Base-by-base conservation (phyloP, 1,284 basidiomycete genomes). In the Tilletia indica region DNA sequence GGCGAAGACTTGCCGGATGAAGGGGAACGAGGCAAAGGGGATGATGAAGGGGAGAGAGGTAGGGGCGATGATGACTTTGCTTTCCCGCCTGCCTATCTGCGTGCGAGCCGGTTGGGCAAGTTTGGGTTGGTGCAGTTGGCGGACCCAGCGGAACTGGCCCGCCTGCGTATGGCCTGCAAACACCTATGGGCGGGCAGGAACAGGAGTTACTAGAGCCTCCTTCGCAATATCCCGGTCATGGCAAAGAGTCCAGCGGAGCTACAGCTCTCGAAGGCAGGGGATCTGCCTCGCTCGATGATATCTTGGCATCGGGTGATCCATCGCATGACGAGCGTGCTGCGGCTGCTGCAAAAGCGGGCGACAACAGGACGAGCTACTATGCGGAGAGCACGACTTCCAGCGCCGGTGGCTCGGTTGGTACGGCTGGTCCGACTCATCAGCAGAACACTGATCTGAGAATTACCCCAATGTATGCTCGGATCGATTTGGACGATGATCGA, bases 1-100 rank as follows among this genome's bases (percentile, higher is more conserved):
- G 80, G 80, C 2, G 80, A 81, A 58, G 80, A 81, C 39, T 49
- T 81, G 66, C 72, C 69, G n/a, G 70, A 71, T n/a, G 61, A 56
- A 14, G 70, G 38, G 4, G 49, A 42, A 4, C 25, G 16, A 25
- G 48, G 11, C 31, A 49, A 34, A 61, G 39, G 39, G 11, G 47
- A 56, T 14, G 61, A 25, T 6, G 66, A n/a, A 34, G 61, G 11
- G 19, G 16, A 63, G 16, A 11, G 51, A 8, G n/a, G 6, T 11
- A 42, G 36, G 6, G 36, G 61, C 31, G 61, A 64, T 19, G 61
- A 64, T 0, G 61, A 64, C 14, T 38, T 64, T 16, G 9, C 36
- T 14, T 64, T 64, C 34, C 61, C 61, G 38, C 38, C 61, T 38
- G 61, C 61, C 1, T 64, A 64, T 19, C 36, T 64, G 38, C 61